A percentile compares a stretch with the other conserved stretches of the same genome.
phyloP scores from a whole-genome alignment of 2,329 filamentous ascomycete genomes.

The Lachnellula arida region DNA sequence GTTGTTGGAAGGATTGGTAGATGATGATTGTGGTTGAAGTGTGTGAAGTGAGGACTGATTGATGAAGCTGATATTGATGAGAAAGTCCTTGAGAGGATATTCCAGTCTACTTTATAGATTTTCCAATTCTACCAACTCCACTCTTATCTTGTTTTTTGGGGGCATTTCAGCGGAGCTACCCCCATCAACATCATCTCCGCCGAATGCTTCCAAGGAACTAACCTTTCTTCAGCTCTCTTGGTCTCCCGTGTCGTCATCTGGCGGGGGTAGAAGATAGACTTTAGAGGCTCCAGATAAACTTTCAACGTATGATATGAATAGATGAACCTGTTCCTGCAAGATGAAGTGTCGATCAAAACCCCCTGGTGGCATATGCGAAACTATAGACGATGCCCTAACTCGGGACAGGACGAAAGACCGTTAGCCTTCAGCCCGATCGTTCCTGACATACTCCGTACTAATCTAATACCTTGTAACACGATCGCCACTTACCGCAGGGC shows the following conservation, averaged over 20 bases:
- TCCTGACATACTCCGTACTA: constrained; percentile 13
- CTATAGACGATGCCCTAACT: neutral
- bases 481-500: constrained; percentile 12
- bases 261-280: neutral
- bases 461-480: constrained; percentile 5
- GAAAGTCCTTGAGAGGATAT: constrained; percentile 7
- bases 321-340: constrained; percentile 1
- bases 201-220: neutral
- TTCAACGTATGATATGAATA: neutral
- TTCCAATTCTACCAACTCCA: constrained; percentile 44
- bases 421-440: constrained; percentile 9
- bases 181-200: constrained; percentile 2
- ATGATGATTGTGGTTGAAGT: constrained; percentile 39
- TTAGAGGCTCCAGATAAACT: neutral
- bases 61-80: constrained; percentile 12
- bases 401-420: neutral
- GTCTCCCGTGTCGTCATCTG: constrained; percentile 11
- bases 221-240: neutral
- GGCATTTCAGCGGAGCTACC: constrained; percentile 4
- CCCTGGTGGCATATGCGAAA: constrained; percentile 12
- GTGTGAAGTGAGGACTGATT: constrained; percentile 4
- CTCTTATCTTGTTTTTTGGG: constrained; percentile 1
- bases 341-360: constrained; percentile 14
- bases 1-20: constrained; percentile 19
- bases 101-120: constrained; percentile 15